phyloP scores from a whole-genome alignment of 2,329 filamentous ascomycete species.

The Diaporthe sp. region DNA sequence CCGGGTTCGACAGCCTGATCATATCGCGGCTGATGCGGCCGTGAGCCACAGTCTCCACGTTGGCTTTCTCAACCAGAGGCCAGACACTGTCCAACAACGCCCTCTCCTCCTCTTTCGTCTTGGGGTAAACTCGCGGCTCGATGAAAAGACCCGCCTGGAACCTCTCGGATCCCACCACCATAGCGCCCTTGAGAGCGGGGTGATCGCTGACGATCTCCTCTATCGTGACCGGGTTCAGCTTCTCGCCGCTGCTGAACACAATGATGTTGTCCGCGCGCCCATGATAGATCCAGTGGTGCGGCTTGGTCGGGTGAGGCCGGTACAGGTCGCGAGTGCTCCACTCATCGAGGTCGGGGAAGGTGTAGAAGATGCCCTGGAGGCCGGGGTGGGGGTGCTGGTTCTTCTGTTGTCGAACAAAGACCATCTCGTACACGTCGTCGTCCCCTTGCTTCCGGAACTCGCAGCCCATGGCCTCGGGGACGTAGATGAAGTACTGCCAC shows the following conservation, averaged over 20 bases:
- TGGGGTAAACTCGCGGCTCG: constrained; percentile 55
- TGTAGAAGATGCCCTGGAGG: constrained; percentile 55
- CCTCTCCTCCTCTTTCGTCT: constrained; percentile 46
- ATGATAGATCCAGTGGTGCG: constrained; percentile 53
- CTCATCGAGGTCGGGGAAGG: constrained; percentile 57
- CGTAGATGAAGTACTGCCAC: constrained; percentile 61
- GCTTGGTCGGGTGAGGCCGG: constrained; percentile 54
- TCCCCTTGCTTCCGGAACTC: constrained; percentile 55
- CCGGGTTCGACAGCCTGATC: constrained; percentile 54
- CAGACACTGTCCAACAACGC: constrained; percentile 59
- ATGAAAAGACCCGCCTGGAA: constrained; percentile 64
- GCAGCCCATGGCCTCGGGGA: constrained; percentile 57
- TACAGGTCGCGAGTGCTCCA: constrained; percentile 62
- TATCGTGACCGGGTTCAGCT: constrained; percentile 63
- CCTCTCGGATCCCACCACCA: constrained; percentile 61
- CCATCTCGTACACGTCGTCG: constrained; percentile 54
- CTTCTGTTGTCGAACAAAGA: constrained; percentile 55
- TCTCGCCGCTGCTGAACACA: constrained; percentile 65
- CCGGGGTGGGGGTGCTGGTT: constrained; percentile 55
- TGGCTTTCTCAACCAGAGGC: constrained; percentile 58
- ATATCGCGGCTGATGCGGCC: constrained; percentile 59
- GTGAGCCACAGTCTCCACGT: constrained; percentile 60
- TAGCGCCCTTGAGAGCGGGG: constrained; percentile 55
- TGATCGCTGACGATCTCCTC: constrained; percentile 57
- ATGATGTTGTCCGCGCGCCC: constrained; percentile 61